phyloP scores from a whole-genome alignment of 2,329 filamentous ascomycete species.

The Shiraia sp. region DNA sequence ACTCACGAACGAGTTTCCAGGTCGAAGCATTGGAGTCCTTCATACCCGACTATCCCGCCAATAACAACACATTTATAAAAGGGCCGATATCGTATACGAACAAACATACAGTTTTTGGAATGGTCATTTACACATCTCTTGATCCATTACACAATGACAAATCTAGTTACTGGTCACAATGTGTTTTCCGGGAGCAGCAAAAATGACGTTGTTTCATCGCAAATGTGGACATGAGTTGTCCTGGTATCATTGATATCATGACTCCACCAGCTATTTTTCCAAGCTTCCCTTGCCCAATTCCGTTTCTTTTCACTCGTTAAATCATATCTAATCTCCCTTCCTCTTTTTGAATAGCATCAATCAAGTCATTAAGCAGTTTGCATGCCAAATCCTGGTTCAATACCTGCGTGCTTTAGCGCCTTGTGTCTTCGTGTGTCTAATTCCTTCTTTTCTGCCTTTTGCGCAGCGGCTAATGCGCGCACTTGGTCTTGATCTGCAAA shows the following conservation, averaged over 20 bases:
- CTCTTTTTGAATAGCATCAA: not conserved
- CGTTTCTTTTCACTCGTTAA: not conserved
- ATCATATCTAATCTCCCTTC: not conserved
- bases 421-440: constrained; percentile 64
- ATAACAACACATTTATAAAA: no score
- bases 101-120: no score
- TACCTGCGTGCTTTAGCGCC: constrained; percentile 55
- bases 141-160: no score
- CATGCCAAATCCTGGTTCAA: constrained; percentile 74
- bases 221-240: constrained; percentile 13
- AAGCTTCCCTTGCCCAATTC: not conserved
- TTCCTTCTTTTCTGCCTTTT: constrained; percentile 72
- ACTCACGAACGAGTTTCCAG: no score
- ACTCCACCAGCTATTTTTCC: constrained; percentile 9
- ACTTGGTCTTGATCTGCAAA: constrained; percentile 71
- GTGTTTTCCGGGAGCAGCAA: no score
- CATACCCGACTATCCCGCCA: no score
- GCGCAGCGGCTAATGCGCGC: constrained; percentile 70
- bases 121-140: no score
- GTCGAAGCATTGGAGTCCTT: no score
- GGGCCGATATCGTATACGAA: no score
- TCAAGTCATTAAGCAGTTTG: constrained; percentile 51
- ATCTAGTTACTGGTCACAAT: no score
- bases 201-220: not conserved
- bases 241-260: constrained; percentile 22